These are phyloP conservation scores for Russula abietina DNA, from an alignment of 768 basidiomycete species.

Conservation along the genomic window DNA sequence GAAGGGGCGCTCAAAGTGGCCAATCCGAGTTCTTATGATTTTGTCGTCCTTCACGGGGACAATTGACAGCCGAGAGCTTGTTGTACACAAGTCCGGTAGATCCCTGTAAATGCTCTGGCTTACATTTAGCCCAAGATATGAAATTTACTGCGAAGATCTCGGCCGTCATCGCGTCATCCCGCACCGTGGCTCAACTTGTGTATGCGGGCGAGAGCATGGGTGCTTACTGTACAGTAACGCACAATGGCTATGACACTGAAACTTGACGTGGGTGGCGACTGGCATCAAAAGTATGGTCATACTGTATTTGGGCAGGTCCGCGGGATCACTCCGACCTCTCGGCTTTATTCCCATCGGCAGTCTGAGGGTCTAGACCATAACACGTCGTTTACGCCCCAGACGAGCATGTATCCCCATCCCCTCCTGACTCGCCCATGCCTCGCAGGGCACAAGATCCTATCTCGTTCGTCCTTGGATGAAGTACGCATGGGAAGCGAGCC, in stretches of 20 bases:
- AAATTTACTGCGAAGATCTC: too few relatives aligned
- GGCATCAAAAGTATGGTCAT: too few relatives aligned
- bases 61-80: too few relatives aligned
- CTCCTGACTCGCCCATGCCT: background rate
- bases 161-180: background rate
- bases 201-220: background rate
- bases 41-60: background rate
- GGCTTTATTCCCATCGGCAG: background rate
- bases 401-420: background rate
- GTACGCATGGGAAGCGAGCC: background rate
- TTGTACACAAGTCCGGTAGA: background rate
- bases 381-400: background rate
- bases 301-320: background rate
- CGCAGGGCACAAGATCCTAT: background rate
- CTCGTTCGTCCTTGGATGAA: background rate
- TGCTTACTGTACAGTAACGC: too few relatives aligned
- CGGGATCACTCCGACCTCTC: background rate
- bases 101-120: background rate
- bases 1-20: background rate
- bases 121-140: background rate
- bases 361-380: background rate
- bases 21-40: background rate
- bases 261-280: too few relatives aligned
- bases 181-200: background rate
- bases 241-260: background rate